Base-by-base conservation (phyloP, 2,329 filamentous ascomycete genomes). In the Graphilbum ipis-grandicollis region DNA sequence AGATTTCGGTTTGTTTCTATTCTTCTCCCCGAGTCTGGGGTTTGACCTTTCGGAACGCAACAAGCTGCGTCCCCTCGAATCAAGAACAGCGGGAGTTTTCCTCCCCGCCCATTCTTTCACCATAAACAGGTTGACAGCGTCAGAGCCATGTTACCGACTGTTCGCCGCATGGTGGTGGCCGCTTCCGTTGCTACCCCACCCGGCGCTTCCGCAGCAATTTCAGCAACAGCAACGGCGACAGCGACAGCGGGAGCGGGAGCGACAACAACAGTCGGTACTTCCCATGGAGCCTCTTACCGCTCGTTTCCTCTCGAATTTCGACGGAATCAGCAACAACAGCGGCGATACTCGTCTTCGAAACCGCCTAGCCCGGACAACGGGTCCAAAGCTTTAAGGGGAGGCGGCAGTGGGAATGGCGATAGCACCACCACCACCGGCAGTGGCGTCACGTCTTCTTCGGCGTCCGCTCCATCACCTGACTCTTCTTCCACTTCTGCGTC, bases 291-390 rank as follows among this genome's bases (percentile, higher is more conserved):
- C 9, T 29, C 9, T n/a, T 29, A 6, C 28, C 14, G 28, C 8
- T 6, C 14, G 14, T 14, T 14, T 9, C 9, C 28, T 14, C n/a
- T n/a, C n/a, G n/a, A n/a, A n/a, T 29, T 12, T 25, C 8, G 23
- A 25, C 28, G n/a, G 28, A 7, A 17, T 15, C 29, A 31, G 43
- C 59, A 36, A 14, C 65, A 66, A 46, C 67, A 71, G 54, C 59
- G 66, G 47, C 60, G 69, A 45, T 71, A 61, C 48, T 74, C 70
- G 10, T 74, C 70, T 22, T 74, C 70, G 25, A 75, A 74, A 51
- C 68, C 70, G n/a, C 73, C 68, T 28, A 66, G 65, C 46, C 63
- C 68, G n/a, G 67, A 69, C 42, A 68, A 67, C 47, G 68, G 65
- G 9, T 56, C 67, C 21, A 66, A 60, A 46, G 62, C 63, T 18